Evolutionary conservation across 768 basidiomycete species (phyloP).

Genomic region (Xanthoconium purpureum): DNA sequence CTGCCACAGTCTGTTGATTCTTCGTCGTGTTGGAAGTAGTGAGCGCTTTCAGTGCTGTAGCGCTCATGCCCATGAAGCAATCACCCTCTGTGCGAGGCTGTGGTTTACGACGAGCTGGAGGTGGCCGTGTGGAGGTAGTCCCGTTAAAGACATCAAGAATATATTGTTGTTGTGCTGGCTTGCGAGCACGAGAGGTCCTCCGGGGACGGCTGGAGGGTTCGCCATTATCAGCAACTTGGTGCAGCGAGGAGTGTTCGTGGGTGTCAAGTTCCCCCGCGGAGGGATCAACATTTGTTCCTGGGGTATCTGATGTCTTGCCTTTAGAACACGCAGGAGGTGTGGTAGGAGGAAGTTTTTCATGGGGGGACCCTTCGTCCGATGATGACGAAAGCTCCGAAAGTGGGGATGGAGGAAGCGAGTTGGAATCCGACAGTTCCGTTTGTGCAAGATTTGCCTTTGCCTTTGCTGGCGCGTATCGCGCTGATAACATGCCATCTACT

Average conservation of each 20-base stretch:
- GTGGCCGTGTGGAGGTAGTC: slow-evolving; percentile 27
- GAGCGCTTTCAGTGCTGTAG: slow-evolving; percentile 63
- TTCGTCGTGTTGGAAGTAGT: slow-evolving; percentile 68
- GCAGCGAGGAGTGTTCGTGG: slow-evolving; percentile 4
- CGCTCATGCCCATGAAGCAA: slow-evolving; percentile 63
- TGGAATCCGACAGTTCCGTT: slow-evolving; percentile 2
- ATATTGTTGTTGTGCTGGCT: slow-evolving; percentile 34
- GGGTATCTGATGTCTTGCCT: background rate
- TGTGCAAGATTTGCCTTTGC: slow-evolving; percentile 15
- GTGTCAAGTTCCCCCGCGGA: slow-evolving; percentile 12
- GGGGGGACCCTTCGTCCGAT: slow-evolving; percentile 15
- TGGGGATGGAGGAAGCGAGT: slow-evolving; percentile 6
- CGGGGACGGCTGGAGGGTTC: slow-evolving; percentile 30
- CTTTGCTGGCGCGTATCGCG: slow-evolving; percentile 24
- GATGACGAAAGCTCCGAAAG: slow-evolving; percentile 27
- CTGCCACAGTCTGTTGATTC: slow-evolving; percentile 65
- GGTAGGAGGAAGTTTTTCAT: background rate
- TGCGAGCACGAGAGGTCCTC: slow-evolving; percentile 52
- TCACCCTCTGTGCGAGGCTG: slow-evolving; percentile 35
- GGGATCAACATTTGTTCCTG: background rate
- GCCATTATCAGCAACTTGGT: slow-evolving; percentile 9
- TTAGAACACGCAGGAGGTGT: background rate
- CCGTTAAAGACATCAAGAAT: slow-evolving; percentile 39
- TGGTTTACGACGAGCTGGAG: slow-evolving; percentile 45
- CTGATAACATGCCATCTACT: slow-evolving; percentile 36